Evolutionary conservation across 345 rosid species (phyloP).

Genomic region (Populus pruinosa): DNA sequence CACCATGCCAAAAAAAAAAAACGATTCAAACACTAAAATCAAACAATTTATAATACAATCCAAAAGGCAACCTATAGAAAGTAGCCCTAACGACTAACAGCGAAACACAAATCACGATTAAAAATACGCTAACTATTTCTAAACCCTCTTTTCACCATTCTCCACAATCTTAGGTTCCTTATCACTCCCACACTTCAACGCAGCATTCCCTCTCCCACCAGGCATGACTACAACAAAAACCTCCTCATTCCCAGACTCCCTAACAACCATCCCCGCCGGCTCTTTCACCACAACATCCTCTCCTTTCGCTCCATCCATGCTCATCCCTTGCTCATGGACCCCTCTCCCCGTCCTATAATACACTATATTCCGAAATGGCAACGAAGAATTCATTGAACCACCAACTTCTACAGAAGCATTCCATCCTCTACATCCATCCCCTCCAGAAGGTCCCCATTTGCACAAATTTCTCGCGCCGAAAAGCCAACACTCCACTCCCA

Average conservation of each 20-base stretch:
- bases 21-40: background rate
- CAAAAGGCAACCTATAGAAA: conserved; percentile 1
- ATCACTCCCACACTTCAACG: conserved; percentile 76
- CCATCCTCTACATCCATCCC: conserved; percentile 96
- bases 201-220: conserved; percentile 92
- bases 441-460: conserved; percentile 95
- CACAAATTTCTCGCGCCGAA: conserved; percentile 79
- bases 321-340: conserved; percentile 68
- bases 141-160: conserved; percentile 93
- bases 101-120: background rate
- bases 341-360: conserved; percentile 89
- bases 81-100: background rate
- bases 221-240: conserved; percentile 80
- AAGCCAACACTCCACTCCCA: conserved; percentile 88
- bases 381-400: conserved; percentile 71
- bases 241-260: conserved; percentile 69
- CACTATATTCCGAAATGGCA: conserved; percentile 76
- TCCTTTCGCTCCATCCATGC: conserved; percentile 72
- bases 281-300: conserved; percentile 80
- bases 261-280: conserved; percentile 75
- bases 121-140: conserved; percentile 67
- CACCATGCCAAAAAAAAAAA: background rate
- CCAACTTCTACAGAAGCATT: conserved; percentile 78
- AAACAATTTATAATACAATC: background rate
- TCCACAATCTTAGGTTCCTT: conserved; percentile 90